Percentiles rank a stretch among this genome's conserved stretches.
Evolutionary conservation across 2,329 filamentous ascomycete species (phyloP).

Genomic region (Nothopassalora personata): DNA sequence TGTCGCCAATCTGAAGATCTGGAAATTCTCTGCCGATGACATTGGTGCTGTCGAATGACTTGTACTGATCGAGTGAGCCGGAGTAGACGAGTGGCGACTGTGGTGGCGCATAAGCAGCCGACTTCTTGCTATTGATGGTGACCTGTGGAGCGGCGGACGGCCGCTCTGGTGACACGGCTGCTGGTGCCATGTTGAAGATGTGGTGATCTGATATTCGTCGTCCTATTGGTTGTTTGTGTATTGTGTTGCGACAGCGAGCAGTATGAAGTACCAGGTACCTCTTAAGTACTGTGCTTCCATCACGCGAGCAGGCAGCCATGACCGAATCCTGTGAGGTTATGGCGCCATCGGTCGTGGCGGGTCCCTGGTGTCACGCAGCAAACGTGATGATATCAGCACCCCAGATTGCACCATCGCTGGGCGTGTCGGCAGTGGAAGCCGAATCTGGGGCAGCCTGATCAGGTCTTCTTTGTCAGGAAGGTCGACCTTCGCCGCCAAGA

Average conservation of each 20-base stretch:
- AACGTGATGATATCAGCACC: not conserved
- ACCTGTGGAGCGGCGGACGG: not conserved
- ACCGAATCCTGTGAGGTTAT: not conserved
- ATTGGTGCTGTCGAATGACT: constrained; percentile 47
- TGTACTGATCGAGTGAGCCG: constrained; percentile 41
- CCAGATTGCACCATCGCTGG: not conserved
- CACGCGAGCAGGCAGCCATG: not conserved
- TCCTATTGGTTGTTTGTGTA: not conserved
- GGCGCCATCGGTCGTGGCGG: not conserved
- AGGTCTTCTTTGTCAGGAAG: not conserved
- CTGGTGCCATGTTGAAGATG: not conserved
- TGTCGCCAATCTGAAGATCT: constrained; percentile 33
- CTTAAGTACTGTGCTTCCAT: not conserved
- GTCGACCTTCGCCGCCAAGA: no score
- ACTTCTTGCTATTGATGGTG: not conserved
- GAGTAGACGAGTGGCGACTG: constrained; percentile 25
- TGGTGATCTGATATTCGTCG: not conserved
- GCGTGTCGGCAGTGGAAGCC: not conserved
- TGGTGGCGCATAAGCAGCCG: not conserved
- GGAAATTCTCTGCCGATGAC: constrained; percentile 48
- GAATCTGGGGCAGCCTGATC: not conserved
- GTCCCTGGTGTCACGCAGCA: not conserved
- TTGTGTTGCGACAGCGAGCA: not conserved
- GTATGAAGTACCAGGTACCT: not conserved
- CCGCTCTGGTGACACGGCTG: not conserved